Percentiles rank a stretch among this genome's conserved stretches.
Evolutionary conservation across 257 asterid genomes (phyloP).

Genomic region (Orobanche coerulescens): DNA sequence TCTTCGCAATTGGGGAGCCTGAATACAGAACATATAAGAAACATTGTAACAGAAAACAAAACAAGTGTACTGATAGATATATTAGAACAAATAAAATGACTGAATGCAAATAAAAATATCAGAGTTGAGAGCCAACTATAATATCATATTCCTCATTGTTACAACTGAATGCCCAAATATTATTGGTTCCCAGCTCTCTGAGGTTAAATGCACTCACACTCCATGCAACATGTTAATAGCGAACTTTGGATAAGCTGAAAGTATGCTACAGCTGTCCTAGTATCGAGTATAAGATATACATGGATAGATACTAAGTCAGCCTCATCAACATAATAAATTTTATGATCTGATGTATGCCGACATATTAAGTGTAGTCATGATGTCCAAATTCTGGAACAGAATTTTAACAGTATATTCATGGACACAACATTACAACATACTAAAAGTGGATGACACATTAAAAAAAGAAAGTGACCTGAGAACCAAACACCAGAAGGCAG

Average conservation of each 20-base stretch:
- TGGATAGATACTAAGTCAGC: constrained; percentile 11
- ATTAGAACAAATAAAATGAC: background rate
- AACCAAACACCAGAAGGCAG: background rate
- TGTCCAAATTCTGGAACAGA: background rate
- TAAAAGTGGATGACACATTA: background rate
- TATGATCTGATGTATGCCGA: constrained; percentile 7
- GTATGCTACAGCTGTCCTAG: constrained; percentile 11
- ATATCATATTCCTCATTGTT: background rate
- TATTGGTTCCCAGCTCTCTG: background rate
- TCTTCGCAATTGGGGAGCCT: constrained; percentile 38
- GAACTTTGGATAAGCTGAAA: constrained; percentile 6
- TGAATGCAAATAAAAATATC: background rate
- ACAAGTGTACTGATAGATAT: constrained; percentile 10
- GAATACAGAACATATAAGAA: constrained; percentile 23
- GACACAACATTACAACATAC: background rate
- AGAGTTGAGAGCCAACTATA: background rate
- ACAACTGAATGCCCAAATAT: background rate
- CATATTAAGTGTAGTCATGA: too few species aligned
- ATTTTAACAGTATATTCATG: constrained; percentile 11
- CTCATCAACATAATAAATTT: background rate
- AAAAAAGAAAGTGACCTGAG: background rate
- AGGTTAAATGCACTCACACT: too few species aligned
- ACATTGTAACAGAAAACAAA: constrained; percentile 8
- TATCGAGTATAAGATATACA: background rate
- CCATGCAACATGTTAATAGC: too few species aligned